Evolutionary conservation across 2,329 filamentous ascomycete species (phyloP).

Genomic region (Beauveria medogensis): DNA sequence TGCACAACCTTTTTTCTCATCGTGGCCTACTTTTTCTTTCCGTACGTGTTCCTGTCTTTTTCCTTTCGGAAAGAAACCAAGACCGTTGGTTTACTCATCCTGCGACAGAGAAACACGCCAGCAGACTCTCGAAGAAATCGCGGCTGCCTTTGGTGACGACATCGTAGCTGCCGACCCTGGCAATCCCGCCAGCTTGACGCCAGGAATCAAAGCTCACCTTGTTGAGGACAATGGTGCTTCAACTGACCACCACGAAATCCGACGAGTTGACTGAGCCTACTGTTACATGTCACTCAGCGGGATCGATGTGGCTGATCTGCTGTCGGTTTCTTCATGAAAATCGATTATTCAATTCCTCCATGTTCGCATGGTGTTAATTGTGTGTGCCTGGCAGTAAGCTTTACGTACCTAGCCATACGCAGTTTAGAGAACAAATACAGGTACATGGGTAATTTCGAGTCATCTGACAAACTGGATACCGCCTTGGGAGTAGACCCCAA

Average conservation of each 20-base stretch:
- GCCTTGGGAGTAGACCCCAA: no score
- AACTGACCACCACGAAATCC: not conserved
- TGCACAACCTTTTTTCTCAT: constrained; percentile 43
- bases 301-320: no score
- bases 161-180: constrained; percentile 23
- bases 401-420: no score
- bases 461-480: no score
- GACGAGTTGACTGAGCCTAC: no score
- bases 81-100: not conserved
- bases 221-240: not conserved
- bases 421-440: no score
- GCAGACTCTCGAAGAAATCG: constrained; percentile 40
- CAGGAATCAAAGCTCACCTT: not conserved
- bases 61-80: not conserved
- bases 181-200: not conserved
- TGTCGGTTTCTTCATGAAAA: no score
- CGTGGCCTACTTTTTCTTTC: constrained; percentile 47
- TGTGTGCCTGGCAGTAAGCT: no score
- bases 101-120: constrained; percentile 32
- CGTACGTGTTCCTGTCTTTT: constrained; percentile 15
- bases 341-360: no score
- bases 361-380: no score
- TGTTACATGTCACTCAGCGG: no score
- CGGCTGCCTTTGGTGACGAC: constrained; percentile 38
- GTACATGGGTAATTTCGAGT: no score